Percentiles rank a stretch among this genome's conserved stretches.
phyloP scores from a whole-genome alignment of 306 rosid genomes.

The Hippophae tibetana region DNA sequence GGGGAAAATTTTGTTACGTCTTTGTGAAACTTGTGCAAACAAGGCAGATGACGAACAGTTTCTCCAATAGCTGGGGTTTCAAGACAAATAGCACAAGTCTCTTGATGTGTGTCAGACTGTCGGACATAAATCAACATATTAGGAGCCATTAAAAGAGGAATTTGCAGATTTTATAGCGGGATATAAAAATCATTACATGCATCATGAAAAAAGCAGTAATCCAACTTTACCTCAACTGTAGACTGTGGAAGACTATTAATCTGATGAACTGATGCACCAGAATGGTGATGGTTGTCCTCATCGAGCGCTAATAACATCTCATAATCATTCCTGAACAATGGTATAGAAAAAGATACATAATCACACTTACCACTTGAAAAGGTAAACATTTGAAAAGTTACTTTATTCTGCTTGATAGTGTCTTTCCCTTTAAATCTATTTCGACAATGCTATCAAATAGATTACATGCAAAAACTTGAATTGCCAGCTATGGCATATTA shows the following conservation, averaged over 20 bases:
- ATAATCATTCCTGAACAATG: slow-evolving; percentile 60
- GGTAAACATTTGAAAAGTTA: background rate
- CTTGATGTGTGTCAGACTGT: slow-evolving; percentile 57
- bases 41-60: slow-evolving; percentile 84
- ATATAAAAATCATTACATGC: background rate
- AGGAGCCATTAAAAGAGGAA: too few relatives aligned
- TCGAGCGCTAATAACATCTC: slow-evolving; percentile 90
- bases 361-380: background rate
- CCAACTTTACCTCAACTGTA: slow-evolving; percentile 55
- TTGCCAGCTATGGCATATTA: too few relatives aligned
- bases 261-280: slow-evolving; percentile 70
- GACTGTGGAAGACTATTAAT: slow-evolving; percentile 79
- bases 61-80: slow-evolving; percentile 71
- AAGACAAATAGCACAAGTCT: slow-evolving; percentile 82
- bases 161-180: background rate
- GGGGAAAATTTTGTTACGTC: slow-evolving; percentile 35
- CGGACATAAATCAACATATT: slow-evolving; percentile 1
- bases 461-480: too few relatives aligned
- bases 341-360: slow-evolving; percentile 6
- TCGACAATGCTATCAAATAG: too few relatives aligned
- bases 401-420: too few relatives aligned
- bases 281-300: slow-evolving; percentile 75
- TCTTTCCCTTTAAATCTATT: too few relatives aligned
- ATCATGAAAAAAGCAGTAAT: background rate
- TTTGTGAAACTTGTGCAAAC: slow-evolving; percentile 96